phyloP scores from a whole-genome alignment of 129 eudicot genomes.

The Silybum marianum region DNA sequence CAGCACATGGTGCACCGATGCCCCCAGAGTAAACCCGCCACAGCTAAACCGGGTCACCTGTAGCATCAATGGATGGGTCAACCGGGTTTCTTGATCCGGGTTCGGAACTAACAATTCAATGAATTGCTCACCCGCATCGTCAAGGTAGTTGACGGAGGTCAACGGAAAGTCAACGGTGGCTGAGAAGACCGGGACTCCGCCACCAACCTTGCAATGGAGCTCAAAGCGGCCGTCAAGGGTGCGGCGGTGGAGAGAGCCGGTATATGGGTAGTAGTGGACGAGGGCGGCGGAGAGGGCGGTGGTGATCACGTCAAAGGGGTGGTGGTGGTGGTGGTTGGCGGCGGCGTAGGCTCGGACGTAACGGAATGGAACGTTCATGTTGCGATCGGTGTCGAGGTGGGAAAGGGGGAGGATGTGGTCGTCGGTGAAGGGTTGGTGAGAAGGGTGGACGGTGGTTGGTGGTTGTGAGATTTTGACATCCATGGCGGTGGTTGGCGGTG shows the following conservation, averaged over 20 bases:
- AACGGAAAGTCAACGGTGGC: constrained; percentile 51
- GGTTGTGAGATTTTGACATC: constrained; percentile 45
- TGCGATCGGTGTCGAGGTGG: constrained; percentile 86
- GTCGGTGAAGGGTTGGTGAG: constrained; percentile 45
- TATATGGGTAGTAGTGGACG: constrained; percentile 51
- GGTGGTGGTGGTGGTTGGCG: constrained; percentile 29
- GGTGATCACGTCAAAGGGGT: constrained; percentile 66
- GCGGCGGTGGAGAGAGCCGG: constrained; percentile 60
- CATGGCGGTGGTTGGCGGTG: constrained; percentile 32
- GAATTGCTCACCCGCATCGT: constrained; percentile 40
- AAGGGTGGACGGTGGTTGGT: constrained; percentile 57
- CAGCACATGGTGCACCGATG: constrained; percentile 61
- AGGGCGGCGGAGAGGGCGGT: constrained; percentile 67
- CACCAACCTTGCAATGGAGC: constrained; percentile 52
- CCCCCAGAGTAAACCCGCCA: constrained; percentile 77
- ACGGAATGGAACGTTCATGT: constrained; percentile 76
- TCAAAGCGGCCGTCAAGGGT: constrained; percentile 52
- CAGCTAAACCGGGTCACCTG: constrained; percentile 67
- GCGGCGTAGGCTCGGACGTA: constrained; percentile 62
- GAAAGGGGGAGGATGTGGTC: constrained; percentile 78
- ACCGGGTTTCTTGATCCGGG: constrained; percentile 40
- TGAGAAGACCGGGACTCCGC: constrained; percentile 50
- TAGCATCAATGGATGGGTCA: constrained; percentile 46
- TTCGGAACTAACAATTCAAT: constrained; percentile 57
- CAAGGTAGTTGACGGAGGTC: constrained; percentile 40